Evolutionary conservation across 345 rosid species (phyloP), one percentile per base, ranked within the genome.

Genomic region (Heritiera littoralis): DNA sequence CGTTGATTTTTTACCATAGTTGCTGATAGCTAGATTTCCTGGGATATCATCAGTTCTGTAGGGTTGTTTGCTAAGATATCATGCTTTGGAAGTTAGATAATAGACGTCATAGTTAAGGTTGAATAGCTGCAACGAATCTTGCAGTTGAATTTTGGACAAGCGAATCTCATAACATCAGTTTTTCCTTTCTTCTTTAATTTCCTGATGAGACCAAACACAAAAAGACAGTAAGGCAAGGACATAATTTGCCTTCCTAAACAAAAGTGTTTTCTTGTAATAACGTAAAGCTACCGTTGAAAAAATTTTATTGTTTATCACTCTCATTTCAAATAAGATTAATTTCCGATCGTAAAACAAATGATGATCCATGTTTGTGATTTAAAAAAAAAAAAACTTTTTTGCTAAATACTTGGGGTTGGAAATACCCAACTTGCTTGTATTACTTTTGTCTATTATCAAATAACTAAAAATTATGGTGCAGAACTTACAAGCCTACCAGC

Each of bases 51-150:
- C 32, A 35, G 38, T 1, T 3, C 11, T 46, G 32, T 49, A 28
- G 2, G 20, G 55, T 80, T 30, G 38, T 30, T 75, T 43, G 58
- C 59, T 61, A 59, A 74, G 79, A 70, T 79, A 61, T 52, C 63
- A 43, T 51, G 6, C 12, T 60, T 66, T 51, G 4, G 61, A 79
- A 71, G 79, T 70, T 79, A 49, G 77, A 65, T 79, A 78, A 69
- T 75, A 5, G 58, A 54, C 80, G 75, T 60, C 58, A 30, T 55
- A 61, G 69, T 49, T 4, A 32, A 74, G 75, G 80, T 60, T 75
- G 76, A 68, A 78, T 13, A 77, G 74, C 69, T 23, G 67, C 56
- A 72, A 18, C 69, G 18, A 59, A 78, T 77, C 72, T 66, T 67
- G n/a, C 45, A 9, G 32, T 68, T 56, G 74, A 64, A 66, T 30